Evolutionary conservation across 2,329 filamentous ascomycete species (phyloP), one percentile per base, ranked within the genome.

Genomic region (Alternaria panax): DNA sequence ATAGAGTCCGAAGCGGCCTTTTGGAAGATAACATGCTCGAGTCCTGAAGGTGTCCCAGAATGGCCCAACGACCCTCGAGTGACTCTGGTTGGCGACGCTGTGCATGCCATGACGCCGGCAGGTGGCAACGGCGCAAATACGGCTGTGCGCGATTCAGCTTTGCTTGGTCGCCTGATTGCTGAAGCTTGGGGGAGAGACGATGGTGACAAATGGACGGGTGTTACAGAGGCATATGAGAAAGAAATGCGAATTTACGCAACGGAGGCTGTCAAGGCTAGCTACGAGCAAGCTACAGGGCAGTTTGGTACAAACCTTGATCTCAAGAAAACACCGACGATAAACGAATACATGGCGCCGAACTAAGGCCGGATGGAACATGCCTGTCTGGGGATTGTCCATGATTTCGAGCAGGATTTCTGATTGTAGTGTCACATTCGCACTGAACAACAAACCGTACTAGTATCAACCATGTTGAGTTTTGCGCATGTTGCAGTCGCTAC

Each of bases 21-120:
- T 64, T 89, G 86, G 86, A 89, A 88, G 66, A 88, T 90, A 47
- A 88, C 87, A 2, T 89, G 86, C 64, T 88, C 86, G 0, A 83
- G 81, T 0, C 87, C 87, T 0, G 79, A 79, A 0, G 86, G 87
- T 1, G 85, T 89, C 0, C 87, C 87, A 0, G 80, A 84, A 43
- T 89, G 87, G 87, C 66, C 76, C 8, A 88, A 86, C 43, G 82
- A 87, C 53, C 81, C 83, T 0, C 80, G 86, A 0, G 78, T 83
- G 1, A 82, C 81, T 0, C 58, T 83, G 3, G 73, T 83, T 22
- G 81, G 81, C 9, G 81, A 83, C 56, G 79, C 81, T 1, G 78
- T 79, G 4, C 81, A 83, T 66, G 72, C 77, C 1, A 82, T 83
- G 80, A 80, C 80, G 2, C 81, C 81, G 2, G 80, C 79, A 4